Evolutionary conservation across 352 stramenopile genomes (phyloP).

Genomic region (Globisporangium rhizosaccharum): DNA sequence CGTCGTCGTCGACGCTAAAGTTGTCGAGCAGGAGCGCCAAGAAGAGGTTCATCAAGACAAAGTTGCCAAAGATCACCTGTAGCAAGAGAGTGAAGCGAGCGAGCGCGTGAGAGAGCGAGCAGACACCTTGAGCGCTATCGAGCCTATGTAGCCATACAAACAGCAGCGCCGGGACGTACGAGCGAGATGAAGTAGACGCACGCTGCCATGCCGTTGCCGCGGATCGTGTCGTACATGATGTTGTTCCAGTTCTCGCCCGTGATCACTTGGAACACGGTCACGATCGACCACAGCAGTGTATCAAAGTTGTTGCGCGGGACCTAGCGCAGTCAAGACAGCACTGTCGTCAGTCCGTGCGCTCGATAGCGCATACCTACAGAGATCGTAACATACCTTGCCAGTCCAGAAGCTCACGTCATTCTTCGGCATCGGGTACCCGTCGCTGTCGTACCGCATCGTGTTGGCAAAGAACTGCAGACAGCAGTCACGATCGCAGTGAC

Average conservation of each 20-base stretch:
- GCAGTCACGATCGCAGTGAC: not conserved
- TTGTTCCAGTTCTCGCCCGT: slow-evolving; percentile 93
- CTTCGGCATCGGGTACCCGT: slow-evolving; percentile 52
- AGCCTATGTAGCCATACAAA: not conserved
- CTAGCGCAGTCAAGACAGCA: slow-evolving; percentile 14
- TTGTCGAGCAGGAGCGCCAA: slow-evolving; percentile 90
- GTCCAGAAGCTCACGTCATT: slow-evolving; percentile 55
- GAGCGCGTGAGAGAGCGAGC: not conserved
- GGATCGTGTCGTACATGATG: slow-evolving; percentile 92
- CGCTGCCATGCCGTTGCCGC: slow-evolving; percentile 54
- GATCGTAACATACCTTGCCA: slow-evolving; percentile 27
- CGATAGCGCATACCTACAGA: too few relatives aligned
- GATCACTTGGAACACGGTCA: slow-evolving; percentile 93
- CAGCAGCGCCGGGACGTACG: slow-evolving; percentile 17
- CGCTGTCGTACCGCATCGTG: slow-evolving; percentile 88
- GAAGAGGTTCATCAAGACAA: slow-evolving; percentile 94
- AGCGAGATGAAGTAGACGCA: slow-evolving; percentile 87
- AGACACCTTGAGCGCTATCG: not conserved
- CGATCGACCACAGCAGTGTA: slow-evolving; percentile 62
- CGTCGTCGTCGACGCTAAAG: slow-evolving; percentile 75
- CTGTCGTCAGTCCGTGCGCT: not conserved
- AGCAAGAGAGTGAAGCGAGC: too few relatives aligned
- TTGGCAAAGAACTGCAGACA: slow-evolving; percentile 91
- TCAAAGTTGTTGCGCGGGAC: slow-evolving; percentile 87
- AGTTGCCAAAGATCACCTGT: slow-evolving; percentile 86